Conservation (phyloP, 768 basidiomycete species). For the Glaciozyma martinii region DNA sequence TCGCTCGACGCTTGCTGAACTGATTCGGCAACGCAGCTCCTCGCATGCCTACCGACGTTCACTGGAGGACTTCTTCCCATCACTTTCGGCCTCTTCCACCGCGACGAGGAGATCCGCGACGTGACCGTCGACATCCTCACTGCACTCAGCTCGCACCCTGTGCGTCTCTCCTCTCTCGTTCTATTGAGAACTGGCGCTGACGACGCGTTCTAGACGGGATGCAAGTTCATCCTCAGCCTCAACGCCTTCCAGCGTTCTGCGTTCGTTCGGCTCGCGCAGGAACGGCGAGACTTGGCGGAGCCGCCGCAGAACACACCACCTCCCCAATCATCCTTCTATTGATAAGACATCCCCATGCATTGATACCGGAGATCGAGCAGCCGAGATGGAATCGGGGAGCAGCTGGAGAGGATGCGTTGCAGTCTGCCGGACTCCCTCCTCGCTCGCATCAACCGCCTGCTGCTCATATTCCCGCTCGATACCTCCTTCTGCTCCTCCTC, state of each 20-base stretch:
- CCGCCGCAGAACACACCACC: no score
- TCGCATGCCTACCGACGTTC: slow-evolving; percentile 65
- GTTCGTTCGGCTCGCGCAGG: no score
- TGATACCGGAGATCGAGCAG: no score
- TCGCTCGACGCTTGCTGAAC: not conserved
- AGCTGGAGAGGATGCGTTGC: no score
- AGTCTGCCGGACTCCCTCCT: no score
- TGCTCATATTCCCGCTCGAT: not conserved
- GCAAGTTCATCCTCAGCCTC: not conserved
- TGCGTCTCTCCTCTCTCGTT: slow-evolving; percentile 42
- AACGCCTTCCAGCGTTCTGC: not conserved
- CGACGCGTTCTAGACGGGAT: not conserved
- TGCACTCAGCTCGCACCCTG: slow-evolving; percentile 64
- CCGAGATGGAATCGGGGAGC: no score
- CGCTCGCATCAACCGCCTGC: not conserved
- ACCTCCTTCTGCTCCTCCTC: not conserved
- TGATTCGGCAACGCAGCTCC: slow-evolving; percentile 51
- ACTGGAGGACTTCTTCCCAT: slow-evolving; percentile 74
- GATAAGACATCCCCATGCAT: no score
- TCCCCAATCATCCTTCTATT: no score
- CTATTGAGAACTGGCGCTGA: no score
- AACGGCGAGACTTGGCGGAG: no score
- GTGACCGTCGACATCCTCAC: slow-evolving; percentile 76
- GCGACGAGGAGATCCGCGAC: slow-evolving; percentile 63
- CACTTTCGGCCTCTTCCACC: slow-evolving; percentile 85